Evolutionary conservation across 2,329 filamentous ascomycete species (phyloP).

Genomic region (Botrytis sinoallii): DNA sequence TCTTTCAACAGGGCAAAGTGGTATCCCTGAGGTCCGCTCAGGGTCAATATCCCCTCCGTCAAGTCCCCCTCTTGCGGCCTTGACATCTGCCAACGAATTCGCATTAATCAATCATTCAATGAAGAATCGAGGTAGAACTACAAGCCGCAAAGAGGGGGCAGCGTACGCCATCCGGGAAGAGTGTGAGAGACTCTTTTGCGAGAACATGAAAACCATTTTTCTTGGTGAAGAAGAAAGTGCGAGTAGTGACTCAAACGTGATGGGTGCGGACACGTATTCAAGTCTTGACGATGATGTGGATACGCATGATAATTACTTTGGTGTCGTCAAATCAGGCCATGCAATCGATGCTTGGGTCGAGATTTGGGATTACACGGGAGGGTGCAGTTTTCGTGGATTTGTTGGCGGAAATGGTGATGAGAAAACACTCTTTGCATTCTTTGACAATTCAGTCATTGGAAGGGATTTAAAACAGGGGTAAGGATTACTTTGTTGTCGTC

Average conservation of each 20-base stretch:
- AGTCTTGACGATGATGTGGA: slow-evolving; percentile 35
- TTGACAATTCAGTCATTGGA: slow-evolving; percentile 68
- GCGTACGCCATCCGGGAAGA: slow-evolving; percentile 95
- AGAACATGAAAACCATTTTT: slow-evolving; percentile 90
- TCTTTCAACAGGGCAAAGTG: slow-evolving; percentile 68
- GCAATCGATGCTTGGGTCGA: slow-evolving; percentile 38
- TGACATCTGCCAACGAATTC: slow-evolving; percentile 66
- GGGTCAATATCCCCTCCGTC: slow-evolving; percentile 71
- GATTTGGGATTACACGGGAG: slow-evolving; percentile 70
- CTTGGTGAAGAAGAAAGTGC: slow-evolving; percentile 88
- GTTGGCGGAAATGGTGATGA: slow-evolving; percentile 67
- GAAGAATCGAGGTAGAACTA: slow-evolving; percentile 33
- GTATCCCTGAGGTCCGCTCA: slow-evolving; percentile 82
- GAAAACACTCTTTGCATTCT: slow-evolving; percentile 83
- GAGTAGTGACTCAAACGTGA: slow-evolving; percentile 78
- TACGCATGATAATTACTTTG: slow-evolving; percentile 32
- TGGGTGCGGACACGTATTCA: slow-evolving; percentile 65
- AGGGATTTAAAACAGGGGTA: slow-evolving; percentile 86
- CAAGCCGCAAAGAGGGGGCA: slow-evolving; percentile 77
- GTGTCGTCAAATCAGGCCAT: slow-evolving; percentile 27
- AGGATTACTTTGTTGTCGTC: slow-evolving; percentile 36
- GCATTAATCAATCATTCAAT: slow-evolving; percentile 53
- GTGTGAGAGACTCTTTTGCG: slow-evolving; percentile 99
- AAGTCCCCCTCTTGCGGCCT: slow-evolving; percentile 85
- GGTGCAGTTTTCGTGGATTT: slow-evolving; percentile 83